These are phyloP conservation scores for Antrodiella citrinella DNA, from an alignment of 768 basidiomycete species.

Conservation along the genomic window DNA sequence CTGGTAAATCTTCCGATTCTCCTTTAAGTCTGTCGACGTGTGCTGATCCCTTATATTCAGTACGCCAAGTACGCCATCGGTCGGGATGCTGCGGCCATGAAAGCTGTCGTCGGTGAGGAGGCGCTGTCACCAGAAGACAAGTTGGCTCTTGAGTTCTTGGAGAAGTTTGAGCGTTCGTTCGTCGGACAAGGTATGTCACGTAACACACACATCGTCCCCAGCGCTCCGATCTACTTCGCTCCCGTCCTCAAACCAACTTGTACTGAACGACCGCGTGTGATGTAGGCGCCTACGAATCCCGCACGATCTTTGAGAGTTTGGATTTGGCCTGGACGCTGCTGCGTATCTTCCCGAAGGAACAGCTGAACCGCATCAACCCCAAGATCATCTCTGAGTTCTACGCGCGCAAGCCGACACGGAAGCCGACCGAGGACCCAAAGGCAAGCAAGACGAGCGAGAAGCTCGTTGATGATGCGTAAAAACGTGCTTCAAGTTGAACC, in stretches of 20 bases:
- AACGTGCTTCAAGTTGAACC: too few relatives aligned
- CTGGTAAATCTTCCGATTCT: constrained; percentile 62
- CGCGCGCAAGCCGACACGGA: constrained; percentile 71
- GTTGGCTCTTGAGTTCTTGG: constrained; percentile 92
- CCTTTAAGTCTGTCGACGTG: constrained; percentile 13
- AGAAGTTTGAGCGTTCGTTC: constrained; percentile 96
- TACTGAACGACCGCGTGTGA: not conserved
- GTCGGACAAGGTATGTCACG: constrained; percentile 64
- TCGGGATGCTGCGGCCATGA: constrained; percentile 96
- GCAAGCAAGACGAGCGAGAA: constrained; percentile 38
- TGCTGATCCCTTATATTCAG: too few relatives aligned
- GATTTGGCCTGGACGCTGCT: constrained; percentile 96
- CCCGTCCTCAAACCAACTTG: not conserved
- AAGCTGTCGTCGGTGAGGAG: constrained; percentile 98
- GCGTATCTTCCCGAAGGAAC: constrained; percentile 98
- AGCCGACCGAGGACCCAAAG: constrained; percentile 42
- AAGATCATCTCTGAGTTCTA: constrained; percentile 95
- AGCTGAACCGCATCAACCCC: constrained; percentile 94
- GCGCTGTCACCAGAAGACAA: constrained; percentile 93
- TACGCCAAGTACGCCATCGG: constrained; percentile 99
- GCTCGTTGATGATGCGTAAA: constrained; percentile 47
- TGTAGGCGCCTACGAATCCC: constrained; percentile 85
- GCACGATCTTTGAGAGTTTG: constrained; percentile 94
- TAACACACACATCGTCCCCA: constrained; percentile 4
- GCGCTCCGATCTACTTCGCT: constrained; percentile 5